Evolutionary conservation across 2,329 filamentous ascomycete species (phyloP), one percentile per base, ranked within the genome.

Genomic region (Septoria petroselini): DNA sequence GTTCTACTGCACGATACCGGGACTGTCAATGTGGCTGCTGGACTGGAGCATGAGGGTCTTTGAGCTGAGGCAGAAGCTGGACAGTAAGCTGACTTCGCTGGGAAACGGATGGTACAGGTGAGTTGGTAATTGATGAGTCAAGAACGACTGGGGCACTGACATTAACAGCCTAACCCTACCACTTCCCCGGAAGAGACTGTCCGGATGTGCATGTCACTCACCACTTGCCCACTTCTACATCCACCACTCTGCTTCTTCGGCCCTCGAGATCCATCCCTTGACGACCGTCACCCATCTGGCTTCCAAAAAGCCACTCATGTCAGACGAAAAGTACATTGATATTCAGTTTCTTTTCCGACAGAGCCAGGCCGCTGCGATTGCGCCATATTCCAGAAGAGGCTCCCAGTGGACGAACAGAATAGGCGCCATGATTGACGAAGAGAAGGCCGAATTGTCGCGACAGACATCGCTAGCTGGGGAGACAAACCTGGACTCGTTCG

Each of bases 1-100:
- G 51, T 52, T 57, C 19, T 57, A 57, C 34, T 57, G 54, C 29
- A 50, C 50, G n/a, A n/a, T 47, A 7, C 54, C 53, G 9, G 53
- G 53, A 3, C 39, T 56, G 11, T 41, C 39, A 6, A 53, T 56
- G 53, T 56, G 48, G 46, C 27, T 56, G 8, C 23, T 56, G 9
- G 53, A 55, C 41, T 55, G 53, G 53, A 38, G 40, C 30, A 46
- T 55, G 48, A 44, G 53, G 18, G 14, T 47, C 9, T 31, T 27
- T 14, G 53, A 52, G 37, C 38, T 55, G 21, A 42, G 27, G 11
- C 23, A 42, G 46, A 50, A 49, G 27, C 29, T 50, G 14, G 41
- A 49, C 37, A 42, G 49, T 21, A n/a, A 17, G 30, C 31, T 52
- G 25, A 31, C 17, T 7, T n/a, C 41, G 17, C 38, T 52, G 31